Conservation (phyloP, 345 rosid species). For the Turritis glabra region DNA sequence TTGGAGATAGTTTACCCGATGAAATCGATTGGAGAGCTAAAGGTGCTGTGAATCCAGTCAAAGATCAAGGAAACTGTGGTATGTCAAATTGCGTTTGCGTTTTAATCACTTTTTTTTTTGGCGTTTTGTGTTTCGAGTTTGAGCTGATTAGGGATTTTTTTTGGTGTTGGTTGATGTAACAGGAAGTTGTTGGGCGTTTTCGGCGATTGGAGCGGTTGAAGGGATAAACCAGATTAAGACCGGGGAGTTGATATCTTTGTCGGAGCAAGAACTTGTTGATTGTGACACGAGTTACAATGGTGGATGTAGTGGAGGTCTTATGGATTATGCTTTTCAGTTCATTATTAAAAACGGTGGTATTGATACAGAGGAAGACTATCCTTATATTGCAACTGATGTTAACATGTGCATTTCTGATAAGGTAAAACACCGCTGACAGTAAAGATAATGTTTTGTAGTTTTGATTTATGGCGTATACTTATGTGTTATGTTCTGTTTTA, state of each 20-base stretch:
- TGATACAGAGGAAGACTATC: constrained; percentile 67
- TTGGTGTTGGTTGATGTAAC: background rate
- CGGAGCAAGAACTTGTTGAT: constrained; percentile 80
- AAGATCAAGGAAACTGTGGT: constrained; percentile 64
- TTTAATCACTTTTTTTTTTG: background rate
- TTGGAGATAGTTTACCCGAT: constrained; percentile 43
- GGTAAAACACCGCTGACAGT: constrained; percentile 37
- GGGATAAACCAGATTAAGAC: constrained; percentile 73
- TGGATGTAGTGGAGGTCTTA: constrained; percentile 82
- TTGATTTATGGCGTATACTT: constrained; percentile 2
- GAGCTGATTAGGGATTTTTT: background rate
- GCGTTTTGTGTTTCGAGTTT: background rate
- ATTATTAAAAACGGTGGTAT: constrained; percentile 68
- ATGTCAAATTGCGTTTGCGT: constrained; percentile 24
- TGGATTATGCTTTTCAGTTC: constrained; percentile 73
- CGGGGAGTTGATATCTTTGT: constrained; percentile 58
- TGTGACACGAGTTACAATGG: constrained; percentile 60
- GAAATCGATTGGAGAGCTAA: constrained; percentile 55
- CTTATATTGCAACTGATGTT: constrained; percentile 49
- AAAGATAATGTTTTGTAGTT: background rate
- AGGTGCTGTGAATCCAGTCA: constrained; percentile 50
- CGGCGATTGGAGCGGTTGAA: constrained; percentile 75
- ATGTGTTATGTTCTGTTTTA: background rate
- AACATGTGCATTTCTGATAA: constrained; percentile 51
- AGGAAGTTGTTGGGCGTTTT: constrained; percentile 94